Evolutionary conservation across 805 yeast species (phyloP), one percentile per base, ranked within the genome.

Genomic region (Maudiozyma saulgeensis): DNA sequence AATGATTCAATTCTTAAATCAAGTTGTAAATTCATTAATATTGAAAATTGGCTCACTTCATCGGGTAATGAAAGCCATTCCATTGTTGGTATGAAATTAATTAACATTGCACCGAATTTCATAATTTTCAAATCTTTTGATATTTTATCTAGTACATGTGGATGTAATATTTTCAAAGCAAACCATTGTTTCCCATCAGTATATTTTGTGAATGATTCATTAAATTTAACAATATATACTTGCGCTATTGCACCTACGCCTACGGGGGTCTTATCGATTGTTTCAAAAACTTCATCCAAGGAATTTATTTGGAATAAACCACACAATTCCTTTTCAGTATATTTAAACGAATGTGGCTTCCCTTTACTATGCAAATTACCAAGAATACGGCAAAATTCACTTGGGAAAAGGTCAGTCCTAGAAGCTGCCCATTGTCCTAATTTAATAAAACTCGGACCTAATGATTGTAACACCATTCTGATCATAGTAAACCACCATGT

Each of bases 181-280:
- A 88, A 96, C 66, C 77, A 73, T 25, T 41, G 43, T 41, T 41
- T 41, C 46, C 77, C 74, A 45, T 73, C 72, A 13, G 52, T 51
- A 2, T 51, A 46, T 12, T 50, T 47, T 26, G 47, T 53, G 11
- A 45, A 45, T 7, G 47, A 23, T 16, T 41, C 19, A 35, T 51
- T 45, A 23, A 87, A 67, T 54, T 79, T 81, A 1, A 86, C 97
- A 38, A 78, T 67, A 67, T 91, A 87, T 2, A 93, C 99, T 67
- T 93, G 99, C 1, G 96, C 99, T 70, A 93, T 93, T 1, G 99
- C 96, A 13, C 99, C 99, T n/a, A 91, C 91, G 1, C 99, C 99
- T 6, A 90, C 69, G 0, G 98, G 98, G 38, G 64, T 72, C 28
- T 78, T 81, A 34, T 78, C 69, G 58, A 93, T 87, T 54, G 83